Evolutionary conservation across 2,329 filamentous ascomycete genomes (phyloP).

Genomic region (Fusarium goolgardi): DNA sequence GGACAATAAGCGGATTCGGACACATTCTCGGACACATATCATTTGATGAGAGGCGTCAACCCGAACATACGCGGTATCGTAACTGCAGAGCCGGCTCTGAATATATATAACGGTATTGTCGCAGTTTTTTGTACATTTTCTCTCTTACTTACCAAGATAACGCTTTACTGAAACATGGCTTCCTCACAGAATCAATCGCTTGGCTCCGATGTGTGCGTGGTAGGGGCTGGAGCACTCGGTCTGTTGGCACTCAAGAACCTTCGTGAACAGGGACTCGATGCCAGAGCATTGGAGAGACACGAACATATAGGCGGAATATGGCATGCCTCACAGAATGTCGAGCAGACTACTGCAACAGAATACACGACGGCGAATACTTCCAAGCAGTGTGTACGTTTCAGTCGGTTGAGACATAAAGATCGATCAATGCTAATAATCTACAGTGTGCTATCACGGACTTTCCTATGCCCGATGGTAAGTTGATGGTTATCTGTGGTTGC

Average conservation of each 20-base stretch:
- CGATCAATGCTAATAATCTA: slow-evolving; percentile 7
- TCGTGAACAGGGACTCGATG: slow-evolving; percentile 57
- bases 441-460: slow-evolving; percentile 52
- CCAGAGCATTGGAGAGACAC: slow-evolving; percentile 56
- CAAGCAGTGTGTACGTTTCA: slow-evolving; percentile 45
- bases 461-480: slow-evolving; percentile 49
- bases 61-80: not conserved
- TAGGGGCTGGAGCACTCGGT: slow-evolving; percentile 52
- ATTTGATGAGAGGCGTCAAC: not conserved
- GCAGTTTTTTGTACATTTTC: not conserved
- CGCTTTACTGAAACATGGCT: slow-evolving; percentile 25
- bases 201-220: slow-evolving; percentile 46
- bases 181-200: slow-evolving; percentile 20
- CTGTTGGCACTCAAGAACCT: slow-evolving; percentile 57
- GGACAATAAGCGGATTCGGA: slow-evolving; percentile 19
- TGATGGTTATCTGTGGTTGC: not conserved
- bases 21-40: slow-evolving; percentile 13
- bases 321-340: slow-evolving; percentile 51
- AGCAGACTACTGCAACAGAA: slow-evolving; percentile 53
- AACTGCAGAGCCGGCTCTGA: not conserved
- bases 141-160: not conserved
- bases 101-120: slow-evolving; percentile 15
- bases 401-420: too few species aligned
- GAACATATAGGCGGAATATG: slow-evolving; percentile 57
- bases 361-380: slow-evolving; percentile 49